phyloP scores from a whole-genome alignment of 2,329 filamentous ascomycete species.

The Zymoseptoria brevis region DNA sequence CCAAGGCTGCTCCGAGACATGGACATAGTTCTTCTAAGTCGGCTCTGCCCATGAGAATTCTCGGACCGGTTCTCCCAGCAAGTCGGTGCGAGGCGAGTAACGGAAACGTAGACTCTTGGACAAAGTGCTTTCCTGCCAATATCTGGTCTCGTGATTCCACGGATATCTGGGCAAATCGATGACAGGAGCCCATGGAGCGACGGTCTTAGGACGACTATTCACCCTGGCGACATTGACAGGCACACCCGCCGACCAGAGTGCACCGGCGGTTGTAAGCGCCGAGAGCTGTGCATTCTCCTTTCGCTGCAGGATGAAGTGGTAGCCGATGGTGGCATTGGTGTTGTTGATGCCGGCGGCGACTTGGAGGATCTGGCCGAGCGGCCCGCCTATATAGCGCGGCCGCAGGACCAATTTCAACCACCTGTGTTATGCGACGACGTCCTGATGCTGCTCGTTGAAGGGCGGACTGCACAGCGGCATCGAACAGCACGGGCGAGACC shows the following conservation, averaged over 20 bases:
- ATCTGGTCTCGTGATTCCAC: slow-evolving; percentile 2
- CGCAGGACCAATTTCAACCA: slow-evolving; percentile 2
- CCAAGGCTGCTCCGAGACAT: slow-evolving; percentile 19
- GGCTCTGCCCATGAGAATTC: no score
- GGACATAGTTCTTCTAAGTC: slow-evolving; percentile 19
- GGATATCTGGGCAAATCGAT: slow-evolving; percentile 1
- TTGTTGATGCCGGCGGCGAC: no score
- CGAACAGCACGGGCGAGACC: not conserved
- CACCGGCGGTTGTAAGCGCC: not conserved
- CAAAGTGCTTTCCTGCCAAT: not conserved
- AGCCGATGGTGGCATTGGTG: not conserved
- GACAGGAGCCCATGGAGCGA: not conserved
- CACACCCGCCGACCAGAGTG: not conserved
- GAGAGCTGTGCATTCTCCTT: not conserved
- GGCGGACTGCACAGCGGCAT: slow-evolving; percentile 3
- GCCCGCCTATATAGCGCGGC: not conserved
- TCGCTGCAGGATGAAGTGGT: not conserved
- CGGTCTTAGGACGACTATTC: not conserved
- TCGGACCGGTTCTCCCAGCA: not conserved
- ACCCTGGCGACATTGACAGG: not conserved
- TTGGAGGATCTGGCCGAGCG: not conserved
- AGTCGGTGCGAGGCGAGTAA: not conserved
- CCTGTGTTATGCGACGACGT: not conserved
- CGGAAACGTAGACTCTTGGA: not conserved
- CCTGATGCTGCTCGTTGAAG: not conserved